Evolutionary conservation across 768 basidiomycete species (phyloP).

Genomic region (Psilocybe azurescens): DNA sequence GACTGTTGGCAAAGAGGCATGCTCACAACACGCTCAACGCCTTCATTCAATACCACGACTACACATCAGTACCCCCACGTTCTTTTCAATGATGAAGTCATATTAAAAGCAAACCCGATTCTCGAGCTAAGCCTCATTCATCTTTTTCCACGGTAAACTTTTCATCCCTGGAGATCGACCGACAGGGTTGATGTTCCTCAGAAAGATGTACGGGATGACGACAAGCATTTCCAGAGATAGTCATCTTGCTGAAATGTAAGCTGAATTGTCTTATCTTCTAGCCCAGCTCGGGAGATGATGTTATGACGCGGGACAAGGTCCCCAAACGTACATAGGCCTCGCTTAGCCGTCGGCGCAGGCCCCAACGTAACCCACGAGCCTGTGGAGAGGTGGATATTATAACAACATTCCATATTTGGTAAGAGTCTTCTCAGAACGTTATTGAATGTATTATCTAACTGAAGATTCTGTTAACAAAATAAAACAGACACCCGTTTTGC

Average conservation of each 20-base stretch:
- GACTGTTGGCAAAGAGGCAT: neutral
- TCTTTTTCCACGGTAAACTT: neutral
- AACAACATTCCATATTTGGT: neutral
- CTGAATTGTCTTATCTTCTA: neutral
- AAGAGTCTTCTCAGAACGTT: neutral
- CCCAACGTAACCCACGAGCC: neutral
- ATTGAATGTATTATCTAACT: neutral
- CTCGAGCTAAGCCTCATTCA: too few relatives aligned
- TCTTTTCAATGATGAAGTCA: too few relatives aligned
- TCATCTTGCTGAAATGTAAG: neutral
- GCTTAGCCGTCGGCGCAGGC: neutral
- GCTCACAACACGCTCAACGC: neutral
- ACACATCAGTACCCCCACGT: neutral
- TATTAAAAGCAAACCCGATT: too few relatives aligned
- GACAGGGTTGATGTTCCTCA: neutral
- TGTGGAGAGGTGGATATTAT: slow-evolving; percentile 3
- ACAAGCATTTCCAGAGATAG: neutral
- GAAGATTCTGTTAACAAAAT: neutral
- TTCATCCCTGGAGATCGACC: neutral
- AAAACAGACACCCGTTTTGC: neutral
- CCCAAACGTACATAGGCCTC: neutral
- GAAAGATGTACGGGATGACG: neutral
- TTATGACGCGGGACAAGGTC: neutral
- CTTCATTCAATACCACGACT: neutral
- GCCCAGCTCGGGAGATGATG: neutral